Evolutionary conservation across 306 rosid genomes (phyloP), one percentile per base, ranked within the genome.

Genomic region (Acacia melanoxylon): DNA sequence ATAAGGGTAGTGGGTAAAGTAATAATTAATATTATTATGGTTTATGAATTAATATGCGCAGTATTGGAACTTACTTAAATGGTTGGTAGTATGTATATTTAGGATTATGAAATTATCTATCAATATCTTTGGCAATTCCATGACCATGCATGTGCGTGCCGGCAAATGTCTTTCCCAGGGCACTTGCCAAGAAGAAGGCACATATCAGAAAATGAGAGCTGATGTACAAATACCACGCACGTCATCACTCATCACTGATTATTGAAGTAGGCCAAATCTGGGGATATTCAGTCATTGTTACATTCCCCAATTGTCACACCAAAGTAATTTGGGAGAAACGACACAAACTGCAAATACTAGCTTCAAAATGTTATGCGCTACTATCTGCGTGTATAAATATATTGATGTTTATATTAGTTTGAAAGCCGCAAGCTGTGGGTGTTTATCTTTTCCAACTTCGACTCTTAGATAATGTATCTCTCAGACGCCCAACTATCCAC

Each of bases 361-460:
- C 7, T 3, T 3, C 10, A 0, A 49, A 78, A 76, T 22, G 3
- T 48, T 3, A 31, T 8, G 35, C 40, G 27, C 35, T 49, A 13
- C 2, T 46, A 13, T 5, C 1, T 48, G 75, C 15, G 8, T 3
- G 15, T 11, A 13, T 27, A 6, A 14, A 6, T 29, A 63, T 62
- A 27, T 29, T 29, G 7, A 15, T 29, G 37, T 5, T 1, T 10
- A 24, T 11, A 56, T n/a, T 56, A 56, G 22, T 2, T 10, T 24
- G 3, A 59, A 24, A 11, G 7, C n/a, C 66, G 6, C 5, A 3
- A 24, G 16, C 66, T 10, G 15, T 22, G 6, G 31, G 22, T 22
- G 76, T 82, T 86, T 90, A 95, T 87, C 83, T 90, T 85, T 86
- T 95, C 88, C 91, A 93, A 79, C 98, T 95, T 81, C 91, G 88